Evolutionary conservation across 257 asterid species (phyloP), one percentile per base, ranked within the genome.

Genomic region (Ocimum tenuiflorum): DNA sequence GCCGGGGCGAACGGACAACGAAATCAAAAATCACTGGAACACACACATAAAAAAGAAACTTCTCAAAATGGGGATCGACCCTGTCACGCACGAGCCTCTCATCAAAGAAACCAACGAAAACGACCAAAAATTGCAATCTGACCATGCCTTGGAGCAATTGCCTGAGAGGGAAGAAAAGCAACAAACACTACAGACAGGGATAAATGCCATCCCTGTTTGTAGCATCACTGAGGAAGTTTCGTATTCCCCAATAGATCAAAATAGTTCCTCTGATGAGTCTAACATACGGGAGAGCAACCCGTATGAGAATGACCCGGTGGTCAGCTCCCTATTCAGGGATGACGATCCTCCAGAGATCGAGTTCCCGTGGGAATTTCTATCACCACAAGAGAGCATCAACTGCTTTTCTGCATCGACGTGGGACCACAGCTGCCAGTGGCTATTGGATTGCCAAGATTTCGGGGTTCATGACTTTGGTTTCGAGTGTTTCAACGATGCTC

Each of bases 11-110:
- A 91, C 98, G 0, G 98, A 91, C 31, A 91, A 89, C 5, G 98
- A 91, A 81, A 91, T 91, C 50, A 91, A 91, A 74, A 91, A 91
- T 60, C 98, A 91, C 3, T 91, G 98, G 98, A 91, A 91, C 77
- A 91, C 98, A 0, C 98, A 91, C 49, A 91, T 91, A 58, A 91
- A 91, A 85, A 91, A 91, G 63, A 89, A 91, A 65, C 96, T 91
- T 47, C 56, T 91, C 1, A 91, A 87, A 72, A 84, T 85, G 94
- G 98, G 96, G 22, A 87, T 91, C 36, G 96, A 91, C 48, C 98
- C 96, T 0, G 87, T 91, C 43, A 89, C 96, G 4, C 98, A 91
- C 70, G 80, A 89, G 60, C 89, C 89, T 36, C 79, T 89, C 31
- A 67, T 72, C 18, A 81, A 72, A 59, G 79, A 75, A 57, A 71